Percentiles rank a stretch among this genome's conserved stretches.
Evolutionary conservation across 441 rosid species (phyloP).

Genomic region (Dalechampia spathulata): DNA sequence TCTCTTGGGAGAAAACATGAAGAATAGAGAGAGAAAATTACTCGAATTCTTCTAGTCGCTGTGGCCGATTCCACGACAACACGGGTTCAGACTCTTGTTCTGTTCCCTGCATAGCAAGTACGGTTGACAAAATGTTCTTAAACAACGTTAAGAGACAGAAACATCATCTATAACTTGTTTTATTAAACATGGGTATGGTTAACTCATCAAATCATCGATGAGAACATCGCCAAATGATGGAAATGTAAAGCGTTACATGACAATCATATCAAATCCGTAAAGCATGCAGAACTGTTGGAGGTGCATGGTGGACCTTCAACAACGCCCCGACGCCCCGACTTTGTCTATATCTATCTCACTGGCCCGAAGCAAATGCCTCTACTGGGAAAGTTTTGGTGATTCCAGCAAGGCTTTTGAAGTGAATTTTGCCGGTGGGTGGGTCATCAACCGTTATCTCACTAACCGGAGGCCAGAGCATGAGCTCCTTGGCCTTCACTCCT

Average conservation of each 20-base stretch:
- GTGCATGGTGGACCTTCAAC: conserved; percentile 9
- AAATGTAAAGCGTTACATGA: conserved; percentile 8
- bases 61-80: neutral
- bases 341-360: conserved; percentile 20
- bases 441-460: conserved; percentile 36
- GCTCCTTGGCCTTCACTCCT: conserved; percentile 60
- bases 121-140: neutral
- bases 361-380: conserved; percentile 54
- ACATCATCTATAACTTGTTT: conserved; percentile 4
- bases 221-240: conserved; percentile 6
- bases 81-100: no score
- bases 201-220: conserved; percentile 8
- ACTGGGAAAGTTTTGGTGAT: conserved; percentile 53
- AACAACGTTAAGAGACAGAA: conserved; percentile 1
- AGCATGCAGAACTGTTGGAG: conserved; percentile 4
- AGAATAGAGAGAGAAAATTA: neutral
- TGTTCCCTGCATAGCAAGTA: neutral
- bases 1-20: no score
- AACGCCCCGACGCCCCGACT: no score
- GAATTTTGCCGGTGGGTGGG: conserved; percentile 40
- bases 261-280: neutral
- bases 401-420: conserved; percentile 62
- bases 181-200: conserved; percentile 2
- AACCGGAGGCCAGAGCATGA: conserved; percentile 48
- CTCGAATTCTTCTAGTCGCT: neutral